Evolutionary conservation across 805 yeast genomes (phyloP).

Genomic region (Ogataea trehalophila): DNA sequence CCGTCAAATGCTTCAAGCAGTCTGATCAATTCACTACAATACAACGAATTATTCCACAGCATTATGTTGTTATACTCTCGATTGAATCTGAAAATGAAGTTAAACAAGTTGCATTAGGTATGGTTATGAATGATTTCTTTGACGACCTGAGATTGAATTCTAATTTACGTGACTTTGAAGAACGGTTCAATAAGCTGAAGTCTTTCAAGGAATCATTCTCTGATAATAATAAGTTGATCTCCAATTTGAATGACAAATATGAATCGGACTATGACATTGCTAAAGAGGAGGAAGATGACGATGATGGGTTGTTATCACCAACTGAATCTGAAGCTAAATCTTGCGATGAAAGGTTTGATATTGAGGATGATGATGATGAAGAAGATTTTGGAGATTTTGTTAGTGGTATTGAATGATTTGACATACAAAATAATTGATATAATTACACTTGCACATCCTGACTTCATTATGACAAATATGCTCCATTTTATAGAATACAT

Average conservation of each 20-base stretch:
- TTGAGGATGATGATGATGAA: constrained; percentile 4
- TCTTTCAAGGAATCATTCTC: constrained; percentile 9
- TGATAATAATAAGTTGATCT: constrained; percentile 2
- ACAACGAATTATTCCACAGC: constrained; percentile 16
- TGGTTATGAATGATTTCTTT: constrained; percentile 23
- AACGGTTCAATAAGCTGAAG: constrained; percentile 13
- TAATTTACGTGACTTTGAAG: constrained; percentile 15
- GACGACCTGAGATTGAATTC: constrained; percentile 21
- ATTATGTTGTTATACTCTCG: constrained; percentile 15
- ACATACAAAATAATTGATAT: background rate
- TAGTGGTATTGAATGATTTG: constrained; percentile 4
- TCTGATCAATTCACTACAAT: constrained; percentile 18
- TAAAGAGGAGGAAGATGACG: background rate
- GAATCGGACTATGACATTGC: constrained; percentile 3
- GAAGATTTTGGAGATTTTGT: constrained; percentile 30
- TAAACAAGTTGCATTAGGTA: constrained; percentile 20
- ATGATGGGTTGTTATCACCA: constrained; percentile 1
- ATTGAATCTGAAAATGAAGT: constrained; percentile 9
- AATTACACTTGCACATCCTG: too few species aligned
- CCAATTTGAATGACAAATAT: constrained; percentile 8
- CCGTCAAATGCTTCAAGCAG: constrained; percentile 11
- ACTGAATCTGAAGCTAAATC: background rate
- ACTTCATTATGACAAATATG: too few species aligned
- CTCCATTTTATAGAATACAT: too few species aligned
- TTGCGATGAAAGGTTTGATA: constrained; percentile 1